Evolutionary conservation across 345 rosid species (phyloP).

Genomic region (Eucalyptus globulus): DNA sequence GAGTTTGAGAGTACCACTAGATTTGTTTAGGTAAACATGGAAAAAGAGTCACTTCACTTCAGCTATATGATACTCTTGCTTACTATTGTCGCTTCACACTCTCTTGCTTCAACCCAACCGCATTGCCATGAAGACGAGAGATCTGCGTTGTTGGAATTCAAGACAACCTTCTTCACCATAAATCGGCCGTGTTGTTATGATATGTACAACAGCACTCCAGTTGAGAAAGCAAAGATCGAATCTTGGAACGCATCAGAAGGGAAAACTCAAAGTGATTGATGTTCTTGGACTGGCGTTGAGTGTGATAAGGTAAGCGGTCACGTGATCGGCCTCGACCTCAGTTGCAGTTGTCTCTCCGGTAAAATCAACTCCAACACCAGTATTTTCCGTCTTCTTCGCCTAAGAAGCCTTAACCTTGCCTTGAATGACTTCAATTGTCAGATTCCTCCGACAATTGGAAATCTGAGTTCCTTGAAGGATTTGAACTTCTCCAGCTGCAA

Average conservation of each 20-base stretch:
- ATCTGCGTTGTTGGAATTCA: not conserved
- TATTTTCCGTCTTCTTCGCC: not conserved
- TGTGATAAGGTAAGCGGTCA: not conserved
- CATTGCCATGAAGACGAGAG: not conserved
- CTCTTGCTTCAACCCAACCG: not conserved
- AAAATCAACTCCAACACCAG: not conserved
- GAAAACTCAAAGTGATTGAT: not conserved
- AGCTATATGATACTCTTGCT: not conserved
- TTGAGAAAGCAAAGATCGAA: not conserved
- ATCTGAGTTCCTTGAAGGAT: not conserved
- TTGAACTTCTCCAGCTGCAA: accelerated
- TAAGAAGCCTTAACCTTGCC: not conserved
- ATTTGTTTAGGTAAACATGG: not conserved
- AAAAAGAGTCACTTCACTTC: not conserved
- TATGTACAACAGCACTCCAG: accelerated
- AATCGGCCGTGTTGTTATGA: accelerated
- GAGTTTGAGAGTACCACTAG: not conserved
- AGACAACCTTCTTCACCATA: not conserved
- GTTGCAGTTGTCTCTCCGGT: not conserved
- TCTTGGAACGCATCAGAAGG: not conserved
- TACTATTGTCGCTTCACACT: not conserved
- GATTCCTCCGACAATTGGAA: not conserved
- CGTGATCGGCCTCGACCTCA: not conserved
- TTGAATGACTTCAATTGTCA: not conserved
- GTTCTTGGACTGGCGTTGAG: not conserved